Base-by-base conservation (phyloP, 805 yeast genomes). In the Allodekkera sacchari region DNA sequence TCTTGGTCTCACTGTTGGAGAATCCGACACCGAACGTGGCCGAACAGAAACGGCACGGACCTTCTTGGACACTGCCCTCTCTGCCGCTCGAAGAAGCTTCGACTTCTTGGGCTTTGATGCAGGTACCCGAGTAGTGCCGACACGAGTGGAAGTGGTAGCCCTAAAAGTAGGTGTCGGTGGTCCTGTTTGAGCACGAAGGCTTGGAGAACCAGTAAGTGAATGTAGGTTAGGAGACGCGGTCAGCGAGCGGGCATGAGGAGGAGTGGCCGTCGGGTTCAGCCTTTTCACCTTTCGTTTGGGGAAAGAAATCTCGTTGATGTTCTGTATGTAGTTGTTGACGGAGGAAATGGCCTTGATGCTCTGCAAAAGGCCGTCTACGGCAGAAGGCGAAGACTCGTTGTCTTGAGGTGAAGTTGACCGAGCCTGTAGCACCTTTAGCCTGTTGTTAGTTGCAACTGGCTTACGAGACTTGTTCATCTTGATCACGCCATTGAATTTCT, bases 401-500 rank as follows among this genome's bases (percentile, higher is more conserved):
- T n/a, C n/a, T n/a, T n/a, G n/a, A n/a, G n/a, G n/a, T n/a, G n/a
- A n/a, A n/a, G n/a, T n/a, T n/a, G n/a, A n/a, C n/a, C n/a, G n/a
- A n/a, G n/a, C n/a, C n/a, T n/a, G n/a, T n/a, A n/a, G n/a, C n/a
- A n/a, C n/a, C n/a, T n/a, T n/a, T n/a, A n/a, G n/a, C n/a, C n/a
- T n/a, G n/a, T n/a, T n/a, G n/a, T 5, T 42, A 7, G 11, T 23
- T 7, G 14, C 25, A 23, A 15, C 39, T 3, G 55, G 53, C 22
- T 52, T 53, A 24, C 62, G 38, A 3, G 60, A 51, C 39, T 55
- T 55, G 31, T 36, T 46, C 53, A 57, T 45, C 25, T 49, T 44
- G 18, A 57, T 39, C 9, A 43, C 36, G 2, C 55, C 54, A 23
- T 39, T 39, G 35, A 50, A 45, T 22, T 32, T 35, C 22, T 54